These are phyloP conservation scores for Letharia columbiana DNA, from an alignment of 495 filamentous ascomycete species.

Conservation along the genomic window DNA sequence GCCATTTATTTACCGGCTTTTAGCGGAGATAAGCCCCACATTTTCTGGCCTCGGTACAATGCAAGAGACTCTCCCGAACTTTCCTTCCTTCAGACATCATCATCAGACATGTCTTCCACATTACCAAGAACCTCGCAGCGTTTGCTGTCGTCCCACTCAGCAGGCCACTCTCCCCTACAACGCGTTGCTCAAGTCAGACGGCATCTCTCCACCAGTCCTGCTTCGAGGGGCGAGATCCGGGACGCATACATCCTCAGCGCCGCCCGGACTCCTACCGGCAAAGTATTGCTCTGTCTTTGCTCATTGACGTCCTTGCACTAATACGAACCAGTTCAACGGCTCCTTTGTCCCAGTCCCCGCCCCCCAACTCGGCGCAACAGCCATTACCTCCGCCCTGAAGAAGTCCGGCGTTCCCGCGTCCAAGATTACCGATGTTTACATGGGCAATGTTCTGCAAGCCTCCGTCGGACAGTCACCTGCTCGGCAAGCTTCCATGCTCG, in stretches of 20 bases:
- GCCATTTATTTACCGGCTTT: background rate
- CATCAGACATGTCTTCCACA: constrained; percentile 15
- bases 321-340: constrained; percentile 76
- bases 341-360: constrained; percentile 70
- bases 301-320: background rate
- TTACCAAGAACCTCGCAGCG: constrained; percentile 10
- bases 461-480: constrained; percentile 82
- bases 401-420: constrained; percentile 71
- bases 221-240: constrained; percentile 58
- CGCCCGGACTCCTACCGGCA: constrained; percentile 77
- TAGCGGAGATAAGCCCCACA: background rate
- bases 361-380: constrained; percentile 73
- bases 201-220: constrained; percentile 57
- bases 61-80: background rate
- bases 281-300: constrained; percentile 42
- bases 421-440: constrained; percentile 83
- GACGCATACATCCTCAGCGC: constrained; percentile 89
- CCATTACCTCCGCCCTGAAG: constrained; percentile 78
- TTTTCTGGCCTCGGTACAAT: background rate
- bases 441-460: constrained; percentile 92
- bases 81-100: constrained; percentile 1
- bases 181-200: constrained; percentile 43
- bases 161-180: constrained; percentile 33
- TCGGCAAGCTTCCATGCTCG: constrained; percentile 79
- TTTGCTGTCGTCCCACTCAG: constrained; percentile 11